phyloP scores from a whole-genome alignment of 1,284 basidiomycete genomes.

The Trichosporon sp. region DNA sequence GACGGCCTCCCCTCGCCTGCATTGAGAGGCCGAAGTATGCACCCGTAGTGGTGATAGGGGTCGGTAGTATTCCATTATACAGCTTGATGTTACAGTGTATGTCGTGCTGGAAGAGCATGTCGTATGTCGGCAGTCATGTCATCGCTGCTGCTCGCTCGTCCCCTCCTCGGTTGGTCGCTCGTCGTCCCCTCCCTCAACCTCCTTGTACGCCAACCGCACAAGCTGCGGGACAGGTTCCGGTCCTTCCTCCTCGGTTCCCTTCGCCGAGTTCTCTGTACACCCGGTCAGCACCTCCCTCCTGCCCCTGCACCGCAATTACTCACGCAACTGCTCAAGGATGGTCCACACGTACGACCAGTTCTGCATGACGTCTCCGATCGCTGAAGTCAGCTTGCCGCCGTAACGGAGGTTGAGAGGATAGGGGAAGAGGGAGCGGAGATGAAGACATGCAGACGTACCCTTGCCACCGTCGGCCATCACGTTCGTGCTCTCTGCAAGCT shows the following conservation, averaged over 20 bases:
- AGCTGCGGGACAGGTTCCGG: constrained; percentile 45
- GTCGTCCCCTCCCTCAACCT: background rate
- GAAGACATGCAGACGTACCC: constrained; percentile 34
- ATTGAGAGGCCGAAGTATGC: too few species aligned
- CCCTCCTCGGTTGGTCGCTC: background rate
- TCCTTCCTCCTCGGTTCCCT: constrained; percentile 34
- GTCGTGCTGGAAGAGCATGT: background rate
- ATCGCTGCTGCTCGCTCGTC: background rate
- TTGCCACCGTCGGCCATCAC: constrained; percentile 58
- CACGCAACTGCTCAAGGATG: constrained; percentile 52
- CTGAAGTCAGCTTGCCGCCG: constrained; percentile 28
- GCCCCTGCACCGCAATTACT: constrained; percentile 22
- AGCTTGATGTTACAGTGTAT: background rate
- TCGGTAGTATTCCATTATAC: background rate
- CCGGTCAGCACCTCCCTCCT: background rate
- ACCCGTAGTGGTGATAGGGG: too few species aligned
- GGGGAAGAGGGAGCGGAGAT: too few species aligned
- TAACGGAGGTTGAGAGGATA: too few species aligned
- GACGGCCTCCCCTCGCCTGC: too few species aligned
- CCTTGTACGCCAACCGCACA: constrained; percentile 42
- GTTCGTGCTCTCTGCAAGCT: constrained; percentile 52
- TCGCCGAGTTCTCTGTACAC: constrained; percentile 16
- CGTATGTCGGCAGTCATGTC: background rate
- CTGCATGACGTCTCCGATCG: constrained; percentile 51
- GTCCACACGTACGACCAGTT: constrained; percentile 57